Evolutionary conservation across 306 rosid genomes (phyloP).

Genomic region (Quercus suber): DNA sequence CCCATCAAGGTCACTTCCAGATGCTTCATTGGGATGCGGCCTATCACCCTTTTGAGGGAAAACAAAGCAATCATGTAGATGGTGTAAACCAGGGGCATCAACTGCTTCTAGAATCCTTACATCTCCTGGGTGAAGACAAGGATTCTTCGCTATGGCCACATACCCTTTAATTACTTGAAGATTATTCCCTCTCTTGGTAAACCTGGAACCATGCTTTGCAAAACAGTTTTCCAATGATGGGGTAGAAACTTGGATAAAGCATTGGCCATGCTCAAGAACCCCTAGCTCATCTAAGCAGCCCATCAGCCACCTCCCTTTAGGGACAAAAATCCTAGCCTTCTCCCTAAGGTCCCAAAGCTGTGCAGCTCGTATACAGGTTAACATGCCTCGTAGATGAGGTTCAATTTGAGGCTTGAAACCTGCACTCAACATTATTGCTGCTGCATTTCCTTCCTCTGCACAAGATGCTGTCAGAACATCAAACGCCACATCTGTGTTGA

Average conservation of each 20-base stretch:
- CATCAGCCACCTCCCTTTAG: slow-evolving; percentile 86
- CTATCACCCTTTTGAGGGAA: slow-evolving; percentile 92
- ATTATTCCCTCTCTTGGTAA: slow-evolving; percentile 46
- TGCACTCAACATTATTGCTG: slow-evolving; percentile 89
- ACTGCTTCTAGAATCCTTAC: slow-evolving; percentile 83
- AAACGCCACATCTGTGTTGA: slow-evolving; percentile 59
- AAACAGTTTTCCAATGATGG: slow-evolving; percentile 73
- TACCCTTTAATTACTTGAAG: slow-evolving; percentile 54
- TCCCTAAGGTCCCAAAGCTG: slow-evolving; percentile 89
- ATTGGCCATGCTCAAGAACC: slow-evolving; percentile 75
- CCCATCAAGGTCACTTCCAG: slow-evolving; percentile 96
- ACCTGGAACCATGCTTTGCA: slow-evolving; percentile 78
- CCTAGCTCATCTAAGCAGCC: slow-evolving; percentile 76
- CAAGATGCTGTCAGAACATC: slow-evolving; percentile 80
- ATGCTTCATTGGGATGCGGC: slow-evolving; percentile 91
- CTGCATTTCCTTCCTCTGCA: slow-evolving; percentile 77
- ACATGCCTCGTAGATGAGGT: slow-evolving; percentile 87
- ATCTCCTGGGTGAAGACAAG: slow-evolving; percentile 96
- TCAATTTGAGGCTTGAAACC: slow-evolving; percentile 79
- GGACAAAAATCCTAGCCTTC: slow-evolving; percentile 79
- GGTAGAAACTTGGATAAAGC: slow-evolving; percentile 76
- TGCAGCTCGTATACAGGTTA: slow-evolving; percentile 68
- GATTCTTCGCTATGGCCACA: slow-evolving; percentile 80
- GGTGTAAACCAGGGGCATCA: slow-evolving; percentile 69
- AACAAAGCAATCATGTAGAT: slow-evolving; percentile 76